These are phyloP conservation scores for Ophiostoma triangulosporum DNA, from an alignment of 2,329 filamentous ascomycete genomes.

Conservation along the genomic window DNA sequence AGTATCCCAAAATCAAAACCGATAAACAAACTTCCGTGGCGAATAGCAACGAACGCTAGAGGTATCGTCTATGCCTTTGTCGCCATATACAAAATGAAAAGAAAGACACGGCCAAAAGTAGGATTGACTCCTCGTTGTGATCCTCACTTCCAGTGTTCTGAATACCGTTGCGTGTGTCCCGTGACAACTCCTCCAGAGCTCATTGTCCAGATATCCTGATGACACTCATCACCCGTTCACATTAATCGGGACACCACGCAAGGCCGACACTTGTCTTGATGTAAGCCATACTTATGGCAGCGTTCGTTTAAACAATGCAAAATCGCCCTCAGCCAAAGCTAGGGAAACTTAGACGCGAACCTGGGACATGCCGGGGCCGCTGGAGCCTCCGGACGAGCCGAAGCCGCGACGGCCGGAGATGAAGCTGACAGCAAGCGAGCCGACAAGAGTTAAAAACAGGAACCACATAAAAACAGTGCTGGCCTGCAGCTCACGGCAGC, in stretches of 20 bases:
- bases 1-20: constrained; percentile 1
- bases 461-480: constrained; percentile 69
- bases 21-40: background rate
- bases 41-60: constrained; percentile 6
- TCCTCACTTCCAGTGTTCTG: too few species aligned
- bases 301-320: too few species aligned
- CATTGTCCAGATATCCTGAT: background rate
- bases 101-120: background rate
- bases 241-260: constrained; percentile 6
- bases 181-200: constrained; percentile 9
- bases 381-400: constrained; percentile 26
- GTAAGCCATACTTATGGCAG: background rate
- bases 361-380: constrained; percentile 41
- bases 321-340: too few species aligned
- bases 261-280: constrained; percentile 2
- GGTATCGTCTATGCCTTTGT: constrained; percentile 6
- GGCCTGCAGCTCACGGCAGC: constrained; percentile 65
- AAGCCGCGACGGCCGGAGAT: constrained; percentile 37
- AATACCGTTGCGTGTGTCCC: background rate
- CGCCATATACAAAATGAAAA: background rate
- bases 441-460: constrained; percentile 50
- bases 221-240: background rate
- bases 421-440: constrained; percentile 41
- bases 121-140: too few species aligned
- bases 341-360: constrained; percentile 24